Evolutionary conservation across 805 yeast genomes (phyloP).

Genomic region (Metschnikowia borealis): DNA sequence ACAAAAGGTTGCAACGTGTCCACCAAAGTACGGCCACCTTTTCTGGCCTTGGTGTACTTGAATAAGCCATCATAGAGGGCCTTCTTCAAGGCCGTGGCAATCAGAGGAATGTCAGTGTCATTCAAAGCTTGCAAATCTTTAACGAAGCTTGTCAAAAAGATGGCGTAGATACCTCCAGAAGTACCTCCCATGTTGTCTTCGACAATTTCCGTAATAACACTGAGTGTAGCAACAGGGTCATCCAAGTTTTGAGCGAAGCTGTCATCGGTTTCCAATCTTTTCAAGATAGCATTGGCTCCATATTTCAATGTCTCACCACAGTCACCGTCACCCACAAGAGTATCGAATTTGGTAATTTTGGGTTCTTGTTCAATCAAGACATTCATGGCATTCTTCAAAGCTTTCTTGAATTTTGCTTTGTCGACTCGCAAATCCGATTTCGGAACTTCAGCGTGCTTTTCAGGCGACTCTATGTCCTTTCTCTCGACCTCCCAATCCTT

Average conservation of each 20-base stretch:
- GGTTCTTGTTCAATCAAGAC: slow-evolving; percentile 53
- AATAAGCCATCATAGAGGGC: slow-evolving; percentile 69
- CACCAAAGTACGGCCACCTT: slow-evolving; percentile 83
- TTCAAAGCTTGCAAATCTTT: slow-evolving; percentile 38
- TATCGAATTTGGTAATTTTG: slow-evolving; percentile 76
- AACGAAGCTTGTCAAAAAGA: slow-evolving; percentile 74
- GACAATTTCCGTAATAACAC: slow-evolving; percentile 75
- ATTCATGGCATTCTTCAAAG: slow-evolving; percentile 44
- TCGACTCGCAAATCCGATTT: slow-evolving; percentile 30
- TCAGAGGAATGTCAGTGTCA: slow-evolving; percentile 26
- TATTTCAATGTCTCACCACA: slow-evolving; percentile 88
- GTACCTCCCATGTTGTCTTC: slow-evolving; percentile 98
- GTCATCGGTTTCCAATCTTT: slow-evolving; percentile 41
- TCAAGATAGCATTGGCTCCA: slow-evolving; percentile 72
- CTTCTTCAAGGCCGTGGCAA: slow-evolving; percentile 47
- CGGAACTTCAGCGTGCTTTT: slow-evolving; percentile 17
- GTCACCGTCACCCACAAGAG: slow-evolving; percentile 94
- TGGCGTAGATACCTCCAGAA: slow-evolving; percentile 89
- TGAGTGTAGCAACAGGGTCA: slow-evolving; percentile 56
- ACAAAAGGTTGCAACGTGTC: slow-evolving; percentile 90
- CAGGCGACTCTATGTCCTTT: slow-evolving; percentile 27
- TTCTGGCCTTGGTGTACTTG: slow-evolving; percentile 84
- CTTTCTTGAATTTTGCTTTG: slow-evolving; percentile 43
- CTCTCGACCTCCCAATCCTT: slow-evolving; percentile 28
- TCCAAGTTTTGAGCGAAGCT: slow-evolving; percentile 25